Base-by-base conservation (phyloP, 2,329 filamentous ascomycete genomes). In the Xylariales sp. region DNA sequence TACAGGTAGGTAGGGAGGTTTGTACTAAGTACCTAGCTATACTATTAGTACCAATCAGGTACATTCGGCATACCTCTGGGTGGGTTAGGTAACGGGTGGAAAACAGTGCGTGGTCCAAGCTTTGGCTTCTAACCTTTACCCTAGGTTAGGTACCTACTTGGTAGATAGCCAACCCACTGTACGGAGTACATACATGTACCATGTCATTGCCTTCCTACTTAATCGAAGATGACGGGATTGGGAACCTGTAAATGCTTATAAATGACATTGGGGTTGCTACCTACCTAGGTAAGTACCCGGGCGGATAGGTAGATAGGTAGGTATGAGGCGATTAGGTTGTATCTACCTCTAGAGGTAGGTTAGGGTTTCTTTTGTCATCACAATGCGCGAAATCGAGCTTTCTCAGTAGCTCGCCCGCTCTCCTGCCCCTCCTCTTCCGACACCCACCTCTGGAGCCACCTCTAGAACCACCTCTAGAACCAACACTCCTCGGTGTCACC, bases 401-500 rank as follows among this genome's bases (percentile, higher is more conserved):
- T 12, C 10, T 8, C 5, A 50, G 32, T 48, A 28, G 4, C 10
- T 55, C 28, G 36, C 10, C 48, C 28, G 36, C 46, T 64, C 28
- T 45, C 53, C 45, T 64, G 61, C 53, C 61, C 62, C 62, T 50
- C 62, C 28, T 56, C 52, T 28, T 50, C 54, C 28, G 9, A 45
- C 28, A 49, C 49, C 49, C 30, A 34, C 23, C 32, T 3, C 39
- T 5, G 9, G 39, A 41, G 4, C 39, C 39, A 41, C 39, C 39
- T 39, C 36, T 39, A 39, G 12, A 39, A 23, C 23, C 23, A 23
- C 23, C 39, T 39, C 36, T 39, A 39, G 12, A 39, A 23, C 23
- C 23, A 23, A 1, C 23, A 23, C 23, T 23, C 23, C 23, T 23
- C 23, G 23, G 23, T 23, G 23, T 23, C 23, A 23, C 23, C 23